phyloP scores from a whole-genome alignment of 2,329 filamentous ascomycete species.

The Penicillium sp. region DNA sequence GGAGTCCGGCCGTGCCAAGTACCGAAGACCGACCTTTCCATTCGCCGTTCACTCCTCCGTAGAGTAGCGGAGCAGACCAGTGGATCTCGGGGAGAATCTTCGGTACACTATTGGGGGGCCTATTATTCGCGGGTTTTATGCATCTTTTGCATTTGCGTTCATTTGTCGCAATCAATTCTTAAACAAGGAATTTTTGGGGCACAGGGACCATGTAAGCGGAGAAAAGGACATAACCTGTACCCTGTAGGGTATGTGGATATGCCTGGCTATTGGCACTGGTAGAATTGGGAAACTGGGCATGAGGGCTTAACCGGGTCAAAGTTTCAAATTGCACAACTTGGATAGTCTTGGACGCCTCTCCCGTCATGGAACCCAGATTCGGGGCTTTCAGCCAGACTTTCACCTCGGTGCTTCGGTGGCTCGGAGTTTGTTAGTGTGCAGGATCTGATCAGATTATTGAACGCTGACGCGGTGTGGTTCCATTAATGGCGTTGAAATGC shows the following conservation, averaged over 20 bases:
- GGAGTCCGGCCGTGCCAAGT: background rate
- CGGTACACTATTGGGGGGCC: constrained; percentile 2
- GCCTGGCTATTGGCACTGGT: background rate
- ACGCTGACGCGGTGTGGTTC: background rate
- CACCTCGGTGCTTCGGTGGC: too few species aligned
- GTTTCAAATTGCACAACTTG: too few species aligned
- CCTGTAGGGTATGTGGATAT: too few species aligned
- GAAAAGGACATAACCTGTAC: background rate
- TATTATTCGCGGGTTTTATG: background rate
- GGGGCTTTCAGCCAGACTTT: background rate
- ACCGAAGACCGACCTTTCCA: background rate
- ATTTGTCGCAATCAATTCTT: background rate
- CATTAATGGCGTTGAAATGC: background rate
- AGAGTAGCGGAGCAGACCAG: background rate
- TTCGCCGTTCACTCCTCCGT: too few species aligned
- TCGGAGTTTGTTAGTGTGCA: background rate
- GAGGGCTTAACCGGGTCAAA: background rate
- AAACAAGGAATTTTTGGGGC: background rate
- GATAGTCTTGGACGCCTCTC: background rate
- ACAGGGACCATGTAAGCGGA: background rate
- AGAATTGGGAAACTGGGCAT: background rate
- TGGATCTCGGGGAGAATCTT: constrained; percentile 1
- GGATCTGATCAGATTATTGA: background rate
- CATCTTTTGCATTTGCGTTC: background rate
- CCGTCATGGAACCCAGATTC: background rate